Evolutionary conservation across 106 monocot genomes (phyloP).

Genomic region (Platanthera zijinensis): DNA sequence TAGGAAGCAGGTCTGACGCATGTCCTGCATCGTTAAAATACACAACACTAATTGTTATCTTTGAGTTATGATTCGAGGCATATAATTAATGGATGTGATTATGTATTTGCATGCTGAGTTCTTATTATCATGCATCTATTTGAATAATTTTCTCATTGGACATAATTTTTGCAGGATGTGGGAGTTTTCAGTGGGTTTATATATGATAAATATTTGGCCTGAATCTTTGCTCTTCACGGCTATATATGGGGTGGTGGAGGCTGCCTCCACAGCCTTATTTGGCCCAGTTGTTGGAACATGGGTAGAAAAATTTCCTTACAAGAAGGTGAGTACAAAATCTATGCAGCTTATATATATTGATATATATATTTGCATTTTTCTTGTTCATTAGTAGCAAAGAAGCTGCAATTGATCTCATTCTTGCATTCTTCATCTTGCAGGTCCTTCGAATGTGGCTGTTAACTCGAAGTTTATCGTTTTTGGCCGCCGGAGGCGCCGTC

Average conservation of each 20-base stretch:
- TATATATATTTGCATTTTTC: not conserved
- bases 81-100: no score
- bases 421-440: constrained; percentile 11
- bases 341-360: not conserved
- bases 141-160: not conserved
- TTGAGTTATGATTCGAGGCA: no score
- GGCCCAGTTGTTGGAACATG: constrained; percentile 60
- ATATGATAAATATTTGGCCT: constrained; percentile 91
- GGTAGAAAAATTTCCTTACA: constrained; percentile 54
- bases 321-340: constrained; percentile 26
- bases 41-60: no score
- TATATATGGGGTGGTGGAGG: constrained; percentile 86
- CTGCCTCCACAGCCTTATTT: constrained; percentile 58
- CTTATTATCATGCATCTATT: not conserved
- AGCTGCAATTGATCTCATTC: not conserved
- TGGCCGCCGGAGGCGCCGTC: constrained; percentile 70
- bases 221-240: constrained; percentile 85
- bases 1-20: no score
- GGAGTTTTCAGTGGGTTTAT: constrained; percentile 92
- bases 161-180: constrained; percentile 63
- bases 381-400: not conserved
- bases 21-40: no score
- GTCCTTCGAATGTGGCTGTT: constrained; percentile 73
- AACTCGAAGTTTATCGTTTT: constrained; percentile 72
- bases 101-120: not conserved